Conservation (phyloP, 306 rosid species). For the Sindora glabra region DNA sequence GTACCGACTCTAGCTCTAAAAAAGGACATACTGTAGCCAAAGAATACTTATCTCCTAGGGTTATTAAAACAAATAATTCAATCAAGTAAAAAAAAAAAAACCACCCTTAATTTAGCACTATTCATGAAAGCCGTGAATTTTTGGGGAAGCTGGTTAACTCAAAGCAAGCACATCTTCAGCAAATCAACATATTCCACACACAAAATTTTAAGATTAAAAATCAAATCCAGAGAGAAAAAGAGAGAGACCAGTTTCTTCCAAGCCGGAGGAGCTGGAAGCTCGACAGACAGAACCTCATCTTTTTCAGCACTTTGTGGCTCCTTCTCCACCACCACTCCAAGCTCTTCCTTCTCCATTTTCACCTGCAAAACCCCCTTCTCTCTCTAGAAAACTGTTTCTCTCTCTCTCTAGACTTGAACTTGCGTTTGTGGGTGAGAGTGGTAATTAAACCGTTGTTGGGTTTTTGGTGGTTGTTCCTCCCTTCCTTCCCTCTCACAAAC, state of each 20-base stretch:
- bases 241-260: conserved; percentile 86
- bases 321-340: background rate
- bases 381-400: background rate
- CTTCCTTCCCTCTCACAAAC: background rate
- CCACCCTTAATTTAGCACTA: background rate
- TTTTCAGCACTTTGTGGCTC: conserved; percentile 25
- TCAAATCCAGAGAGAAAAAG: background rate
- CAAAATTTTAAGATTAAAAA: too few species aligned
- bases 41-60: background rate
- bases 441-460: conserved; percentile 18
- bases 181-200: background rate
- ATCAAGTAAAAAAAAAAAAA: background rate
- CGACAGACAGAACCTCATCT: conserved; percentile 60
- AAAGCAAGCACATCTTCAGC: background rate
- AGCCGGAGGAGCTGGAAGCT: conserved; percentile 83
- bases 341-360: conserved; percentile 18
- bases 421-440: background rate
- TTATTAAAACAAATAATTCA: background rate
- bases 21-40: background rate
- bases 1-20: conserved; percentile 4
- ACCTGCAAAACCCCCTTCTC: background rate
- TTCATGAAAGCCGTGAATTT: background rate
- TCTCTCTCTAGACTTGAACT: background rate
- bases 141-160: background rate
- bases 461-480: background rate